Evolutionary conservation across 257 asterid species (phyloP).

Genomic region (Apocynum venetum): DNA sequence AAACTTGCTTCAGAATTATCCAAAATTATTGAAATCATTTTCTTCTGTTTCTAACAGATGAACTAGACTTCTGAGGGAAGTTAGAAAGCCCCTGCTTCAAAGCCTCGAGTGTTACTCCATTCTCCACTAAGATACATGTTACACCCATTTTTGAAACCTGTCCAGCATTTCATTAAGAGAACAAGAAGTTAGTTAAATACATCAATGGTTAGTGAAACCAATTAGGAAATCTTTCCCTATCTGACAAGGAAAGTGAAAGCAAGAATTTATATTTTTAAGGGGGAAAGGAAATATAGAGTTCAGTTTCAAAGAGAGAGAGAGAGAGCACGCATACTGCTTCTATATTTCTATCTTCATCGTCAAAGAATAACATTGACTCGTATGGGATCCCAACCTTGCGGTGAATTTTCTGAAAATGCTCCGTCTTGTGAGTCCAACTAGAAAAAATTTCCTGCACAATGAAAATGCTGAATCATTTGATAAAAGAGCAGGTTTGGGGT

Average conservation of each 20-base stretch:
- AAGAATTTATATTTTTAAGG: neutral
- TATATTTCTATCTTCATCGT: conserved; percentile 35
- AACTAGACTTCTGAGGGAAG: conserved; percentile 25
- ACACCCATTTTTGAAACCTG: conserved; percentile 39
- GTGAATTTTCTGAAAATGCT: conserved; percentile 34
- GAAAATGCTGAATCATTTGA: neutral
- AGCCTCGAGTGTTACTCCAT: conserved; percentile 33
- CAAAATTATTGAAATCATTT: neutral
- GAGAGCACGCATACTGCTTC: conserved; percentile 10
- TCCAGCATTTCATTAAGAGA: neutral
- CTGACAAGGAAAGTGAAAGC: neutral
- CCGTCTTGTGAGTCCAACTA: conserved; percentile 33
- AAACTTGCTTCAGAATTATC: neutral
- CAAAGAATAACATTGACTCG: conserved; percentile 36
- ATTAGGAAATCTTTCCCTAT: neutral
- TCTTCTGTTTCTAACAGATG: conserved; percentile 5
- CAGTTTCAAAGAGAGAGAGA: neutral
- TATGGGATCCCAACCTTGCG: conserved; percentile 26
- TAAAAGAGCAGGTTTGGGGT: neutral
- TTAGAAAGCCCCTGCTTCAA: conserved; percentile 28
- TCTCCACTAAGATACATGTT: conserved; percentile 26
- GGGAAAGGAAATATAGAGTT: neutral
- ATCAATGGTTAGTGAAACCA: neutral
- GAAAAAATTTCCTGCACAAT: conserved; percentile 35
- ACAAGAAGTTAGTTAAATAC: neutral